Percentiles rank a stretch among this genome's conserved stretches.
phyloP scores from a whole-genome alignment of 2,329 filamentous ascomycete species.

The Alternaria sp. region DNA sequence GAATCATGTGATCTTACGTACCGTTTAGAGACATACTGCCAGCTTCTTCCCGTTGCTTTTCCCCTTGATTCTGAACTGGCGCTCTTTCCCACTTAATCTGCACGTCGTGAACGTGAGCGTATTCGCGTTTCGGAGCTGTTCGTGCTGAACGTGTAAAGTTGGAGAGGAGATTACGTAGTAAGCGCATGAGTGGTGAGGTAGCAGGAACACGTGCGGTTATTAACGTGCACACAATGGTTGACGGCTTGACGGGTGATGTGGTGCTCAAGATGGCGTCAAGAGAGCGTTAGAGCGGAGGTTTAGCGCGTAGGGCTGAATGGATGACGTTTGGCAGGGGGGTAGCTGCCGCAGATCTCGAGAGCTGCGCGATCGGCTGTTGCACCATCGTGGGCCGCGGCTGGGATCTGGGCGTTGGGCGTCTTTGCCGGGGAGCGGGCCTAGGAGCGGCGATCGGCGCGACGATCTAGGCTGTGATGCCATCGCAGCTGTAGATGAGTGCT shows the following conservation, averaged over 20 bases:
- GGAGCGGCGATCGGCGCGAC: slow-evolving; percentile 6
- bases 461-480: slow-evolving; percentile 1
- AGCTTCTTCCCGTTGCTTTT: neutral
- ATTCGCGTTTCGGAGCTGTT: slow-evolving; percentile 17
- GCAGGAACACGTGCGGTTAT: neutral
- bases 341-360: slow-evolving; percentile 7
- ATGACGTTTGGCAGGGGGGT: slow-evolving; percentile 21
- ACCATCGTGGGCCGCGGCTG: slow-evolving; percentile 4
- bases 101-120: slow-evolving; percentile 41
- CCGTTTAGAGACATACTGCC: slow-evolving; percentile 17
- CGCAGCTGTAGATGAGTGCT: neutral
- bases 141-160: neutral
- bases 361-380: slow-evolving; percentile 5
- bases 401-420: neutral
- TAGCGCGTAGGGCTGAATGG: slow-evolving; percentile 19
- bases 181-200: neutral
- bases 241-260: slow-evolving; percentile 1
- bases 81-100: slow-evolving; percentile 11
- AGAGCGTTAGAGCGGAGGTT: neutral
- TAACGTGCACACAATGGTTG: neutral
- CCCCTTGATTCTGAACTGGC: neutral
- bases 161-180: slow-evolving; percentile 3
- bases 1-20: slow-evolving; percentile 1
- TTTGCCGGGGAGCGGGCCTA: neutral
- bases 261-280: slow-evolving; percentile 20